A percentile compares a stretch with the other conserved stretches of the same genome.
These are phyloP conservation scores for Neoscytalidium dimidiatum DNA, from an alignment of 2,329 filamentous ascomycete species.

Conservation along the genomic window DNA sequence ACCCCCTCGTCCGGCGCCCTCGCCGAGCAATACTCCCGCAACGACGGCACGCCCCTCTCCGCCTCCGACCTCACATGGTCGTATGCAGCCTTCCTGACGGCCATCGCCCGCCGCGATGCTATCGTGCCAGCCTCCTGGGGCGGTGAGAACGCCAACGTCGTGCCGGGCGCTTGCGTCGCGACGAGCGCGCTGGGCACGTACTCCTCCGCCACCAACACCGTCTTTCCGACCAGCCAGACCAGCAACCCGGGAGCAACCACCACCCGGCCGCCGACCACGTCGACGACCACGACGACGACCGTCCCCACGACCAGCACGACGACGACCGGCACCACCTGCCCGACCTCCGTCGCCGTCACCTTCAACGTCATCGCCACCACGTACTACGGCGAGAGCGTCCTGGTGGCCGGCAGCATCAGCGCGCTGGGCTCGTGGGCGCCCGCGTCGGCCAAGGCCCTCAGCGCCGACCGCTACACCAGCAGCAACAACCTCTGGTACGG, in stretches of 20 bases:
- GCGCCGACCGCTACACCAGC: slow-evolving; percentile 45
- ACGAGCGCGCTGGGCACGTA: slow-evolving; percentile 43
- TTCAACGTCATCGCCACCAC: slow-evolving; percentile 52
- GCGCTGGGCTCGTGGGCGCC: slow-evolving; percentile 50
- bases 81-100: slow-evolving; percentile 43
- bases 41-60: slow-evolving; percentile 41
- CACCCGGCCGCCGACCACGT: background rate
- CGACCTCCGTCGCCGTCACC: slow-evolving; percentile 40
- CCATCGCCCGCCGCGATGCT: background rate
- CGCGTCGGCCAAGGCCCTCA: slow-evolving; percentile 41
- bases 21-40: slow-evolving; percentile 47
- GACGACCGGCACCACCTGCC: slow-evolving; percentile 25
- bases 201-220: slow-evolving; percentile 42
- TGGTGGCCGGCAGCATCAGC: slow-evolving; percentile 45
- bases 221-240: slow-evolving; percentile 40
- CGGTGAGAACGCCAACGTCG: background rate
- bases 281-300: slow-evolving; percentile 20
- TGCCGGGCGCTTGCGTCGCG: slow-evolving; percentile 27
- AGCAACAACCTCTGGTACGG: slow-evolving; percentile 50
- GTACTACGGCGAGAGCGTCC: slow-evolving; percentile 51
- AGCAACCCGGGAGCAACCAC: slow-evolving; percentile 43
- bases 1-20: slow-evolving; percentile 40
- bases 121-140: slow-evolving; percentile 17
- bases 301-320: slow-evolving; percentile 26
- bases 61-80: slow-evolving; percentile 49